Evolutionary conservation across 2,329 filamentous ascomycete genomes (phyloP).

Genomic region (Sclerotinia borealis): DNA sequence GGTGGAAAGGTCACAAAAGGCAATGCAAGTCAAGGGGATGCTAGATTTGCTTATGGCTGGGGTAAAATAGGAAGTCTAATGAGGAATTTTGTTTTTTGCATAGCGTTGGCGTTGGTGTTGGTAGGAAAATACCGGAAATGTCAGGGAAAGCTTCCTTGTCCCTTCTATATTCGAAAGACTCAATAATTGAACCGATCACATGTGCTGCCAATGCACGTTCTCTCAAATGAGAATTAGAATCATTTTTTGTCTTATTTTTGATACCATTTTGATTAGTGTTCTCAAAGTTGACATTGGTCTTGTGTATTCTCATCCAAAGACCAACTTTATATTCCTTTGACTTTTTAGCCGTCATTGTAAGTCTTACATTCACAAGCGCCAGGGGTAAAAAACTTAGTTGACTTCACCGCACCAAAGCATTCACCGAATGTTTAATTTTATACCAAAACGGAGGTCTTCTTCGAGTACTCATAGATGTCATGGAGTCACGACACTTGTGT

Average conservation of each 20-base stretch:
- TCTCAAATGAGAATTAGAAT: background rate
- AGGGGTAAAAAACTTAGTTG: constrained; percentile 14
- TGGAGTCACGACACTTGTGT: background rate
- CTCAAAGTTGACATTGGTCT: background rate
- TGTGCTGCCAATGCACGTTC: background rate
- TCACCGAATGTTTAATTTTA: background rate
- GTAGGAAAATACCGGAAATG: constrained; percentile 12
- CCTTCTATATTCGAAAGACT: constrained; percentile 6
- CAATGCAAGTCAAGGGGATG: constrained; percentile 81
- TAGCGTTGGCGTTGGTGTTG: constrained; percentile 38
- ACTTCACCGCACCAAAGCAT: background rate
- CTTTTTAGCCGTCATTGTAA: constrained; percentile 12
- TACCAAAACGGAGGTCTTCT: background rate
- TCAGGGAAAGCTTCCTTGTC: constrained; percentile 12
- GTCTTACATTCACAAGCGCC: constrained; percentile 11
- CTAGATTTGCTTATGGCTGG: constrained; percentile 66
- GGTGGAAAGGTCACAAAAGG: constrained; percentile 77
- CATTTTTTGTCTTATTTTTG: background rate
- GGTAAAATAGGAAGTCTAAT: constrained; percentile 25
- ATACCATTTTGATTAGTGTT: background rate
- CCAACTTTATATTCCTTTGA: background rate
- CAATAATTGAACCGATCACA: constrained; percentile 13
- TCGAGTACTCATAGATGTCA: background rate
- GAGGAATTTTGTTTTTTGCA: constrained; percentile 29
- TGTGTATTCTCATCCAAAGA: background rate